Conservation (phyloP, 2,329 filamentous ascomycete species). For the Claviceps sp. region DNA sequence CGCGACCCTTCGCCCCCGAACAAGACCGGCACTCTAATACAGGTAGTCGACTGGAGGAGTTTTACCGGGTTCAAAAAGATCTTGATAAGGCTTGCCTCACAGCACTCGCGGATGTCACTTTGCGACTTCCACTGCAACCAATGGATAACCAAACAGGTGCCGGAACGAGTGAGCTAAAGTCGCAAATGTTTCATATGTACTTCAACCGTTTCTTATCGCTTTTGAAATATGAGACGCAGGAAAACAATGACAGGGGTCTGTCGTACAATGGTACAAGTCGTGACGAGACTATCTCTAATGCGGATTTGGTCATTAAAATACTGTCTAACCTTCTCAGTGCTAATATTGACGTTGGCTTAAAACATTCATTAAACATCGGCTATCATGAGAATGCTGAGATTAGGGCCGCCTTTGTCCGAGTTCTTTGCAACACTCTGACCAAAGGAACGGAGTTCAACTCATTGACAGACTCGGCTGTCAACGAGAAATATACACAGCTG, state of each 20-base stretch:
- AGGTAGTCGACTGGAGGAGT: conserved; percentile 41
- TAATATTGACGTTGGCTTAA: conserved; percentile 58
- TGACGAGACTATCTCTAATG: conserved; percentile 41
- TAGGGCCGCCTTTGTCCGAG: conserved; percentile 55
- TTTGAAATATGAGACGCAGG: conserved; percentile 42
- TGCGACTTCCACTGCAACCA: conserved; percentile 51
- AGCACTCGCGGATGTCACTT: conserved; percentile 52
- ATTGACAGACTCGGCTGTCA: conserved; percentile 52
- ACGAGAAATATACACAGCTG: conserved; percentile 54
- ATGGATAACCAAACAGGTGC: conserved; percentile 52
- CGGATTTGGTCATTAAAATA: conserved; percentile 53
- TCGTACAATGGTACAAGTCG: conserved; percentile 23
- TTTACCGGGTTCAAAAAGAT: conserved; percentile 45
- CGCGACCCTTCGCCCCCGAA: conserved; percentile 39
- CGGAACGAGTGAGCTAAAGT: conserved; percentile 54
- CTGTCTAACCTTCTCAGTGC: conserved; percentile 56
- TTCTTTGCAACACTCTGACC: conserved; percentile 57
- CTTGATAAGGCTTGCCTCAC: conserved; percentile 52
- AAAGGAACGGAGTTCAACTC: conserved; percentile 60
- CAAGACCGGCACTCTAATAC: conserved; percentile 17
- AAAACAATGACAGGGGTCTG: conserved; percentile 19
- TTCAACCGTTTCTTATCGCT: conserved; percentile 57
- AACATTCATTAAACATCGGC: conserved; percentile 55
- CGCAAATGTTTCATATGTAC: conserved; percentile 58
- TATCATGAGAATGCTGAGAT: conserved; percentile 60